phyloP scores from a whole-genome alignment of 1,284 basidiomycete genomes.

The Hemileia vastatrix region DNA sequence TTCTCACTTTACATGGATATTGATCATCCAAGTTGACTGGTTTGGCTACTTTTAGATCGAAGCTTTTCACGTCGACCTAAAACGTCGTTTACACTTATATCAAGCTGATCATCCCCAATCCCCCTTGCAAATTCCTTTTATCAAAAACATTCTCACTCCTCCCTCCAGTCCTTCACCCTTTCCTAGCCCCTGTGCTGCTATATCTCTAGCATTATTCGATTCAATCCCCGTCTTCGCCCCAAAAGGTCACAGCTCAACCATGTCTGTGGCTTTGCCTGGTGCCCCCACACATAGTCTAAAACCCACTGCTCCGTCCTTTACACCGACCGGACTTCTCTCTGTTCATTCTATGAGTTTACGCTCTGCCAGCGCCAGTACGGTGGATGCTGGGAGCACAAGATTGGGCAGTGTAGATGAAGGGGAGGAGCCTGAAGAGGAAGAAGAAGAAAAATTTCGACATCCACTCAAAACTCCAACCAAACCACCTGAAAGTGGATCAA shows the following conservation, averaged over 20 bases:
- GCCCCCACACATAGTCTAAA: slow-evolving; percentile 1
- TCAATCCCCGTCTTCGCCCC: background rate
- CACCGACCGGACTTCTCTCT: slow-evolving; percentile 3
- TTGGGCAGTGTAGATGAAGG: slow-evolving; percentile 8
- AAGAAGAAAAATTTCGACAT: background rate
- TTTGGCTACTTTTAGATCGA: background rate
- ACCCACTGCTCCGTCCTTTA: slow-evolving; percentile 20
- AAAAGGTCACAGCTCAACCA: slow-evolving; percentile 8
- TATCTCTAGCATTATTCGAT: too few species aligned
- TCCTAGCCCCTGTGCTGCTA: background rate
- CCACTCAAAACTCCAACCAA: background rate
- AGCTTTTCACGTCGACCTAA: background rate
- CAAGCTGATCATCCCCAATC: slow-evolving; percentile 4
- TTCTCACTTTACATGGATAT: background rate
- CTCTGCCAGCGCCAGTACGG: background rate
- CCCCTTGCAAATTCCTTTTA: slow-evolving; percentile 3
- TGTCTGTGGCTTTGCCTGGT: background rate
- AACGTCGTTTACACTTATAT: slow-evolving; percentile 2
- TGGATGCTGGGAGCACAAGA: background rate
- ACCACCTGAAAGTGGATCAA: background rate
- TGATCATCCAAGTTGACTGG: background rate
- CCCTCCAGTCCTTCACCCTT: background rate
- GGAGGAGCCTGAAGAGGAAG: background rate
- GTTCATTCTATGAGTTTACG: background rate
- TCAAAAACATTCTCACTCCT: background rate